Conservation (phyloP, 2,329 filamentous ascomycete species). For the Pyrenophora teres region DNA sequence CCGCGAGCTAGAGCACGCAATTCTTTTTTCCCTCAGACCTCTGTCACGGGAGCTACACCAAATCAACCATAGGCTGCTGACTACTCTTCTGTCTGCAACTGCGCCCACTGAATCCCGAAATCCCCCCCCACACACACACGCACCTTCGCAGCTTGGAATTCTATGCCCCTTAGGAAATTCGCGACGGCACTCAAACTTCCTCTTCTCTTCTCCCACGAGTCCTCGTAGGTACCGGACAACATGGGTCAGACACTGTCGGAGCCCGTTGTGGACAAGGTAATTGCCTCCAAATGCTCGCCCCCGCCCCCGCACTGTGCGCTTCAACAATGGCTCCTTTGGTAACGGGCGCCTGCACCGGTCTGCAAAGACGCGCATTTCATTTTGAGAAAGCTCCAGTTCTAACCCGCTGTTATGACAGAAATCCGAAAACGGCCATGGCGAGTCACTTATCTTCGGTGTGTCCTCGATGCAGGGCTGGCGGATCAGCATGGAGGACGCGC, state of each 20-base stretch:
- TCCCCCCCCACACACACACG: constrained; percentile 34
- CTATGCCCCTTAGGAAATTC: constrained; percentile 36
- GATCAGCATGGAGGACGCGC: constrained; percentile 99
- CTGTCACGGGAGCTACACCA: neutral
- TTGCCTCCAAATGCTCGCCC: constrained; percentile 42
- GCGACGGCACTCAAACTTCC: constrained; percentile 27
- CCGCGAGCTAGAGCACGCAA: constrained; percentile 28
- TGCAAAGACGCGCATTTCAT: constrained; percentile 1
- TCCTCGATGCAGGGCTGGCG: constrained; percentile 99
- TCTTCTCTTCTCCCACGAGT: constrained; percentile 28
- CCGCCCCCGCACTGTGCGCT: constrained; percentile 38
- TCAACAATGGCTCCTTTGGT: constrained; percentile 10
- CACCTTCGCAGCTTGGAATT: constrained; percentile 37
- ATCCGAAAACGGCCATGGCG: constrained; percentile 90
- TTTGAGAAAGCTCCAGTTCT: constrained; percentile 1
- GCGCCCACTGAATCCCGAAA: constrained; percentile 9
- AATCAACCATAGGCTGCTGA: constrained; percentile 5
- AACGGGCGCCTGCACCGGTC: constrained; percentile 16
- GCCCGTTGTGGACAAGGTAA: constrained; percentile 98
- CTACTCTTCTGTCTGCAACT: constrained; percentile 4
- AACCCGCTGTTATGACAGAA: constrained; percentile 58
- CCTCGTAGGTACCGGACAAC: constrained; percentile 39
- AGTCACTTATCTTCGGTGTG: constrained; percentile 87
- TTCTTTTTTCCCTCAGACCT: constrained; percentile 10
- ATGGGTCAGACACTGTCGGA: constrained; percentile 99